A percentile compares a stretch with the other conserved stretches of the same genome.
phyloP scores from a whole-genome alignment of 352 stramenopile genomes.

The Globisporangium paddicum region DNA sequence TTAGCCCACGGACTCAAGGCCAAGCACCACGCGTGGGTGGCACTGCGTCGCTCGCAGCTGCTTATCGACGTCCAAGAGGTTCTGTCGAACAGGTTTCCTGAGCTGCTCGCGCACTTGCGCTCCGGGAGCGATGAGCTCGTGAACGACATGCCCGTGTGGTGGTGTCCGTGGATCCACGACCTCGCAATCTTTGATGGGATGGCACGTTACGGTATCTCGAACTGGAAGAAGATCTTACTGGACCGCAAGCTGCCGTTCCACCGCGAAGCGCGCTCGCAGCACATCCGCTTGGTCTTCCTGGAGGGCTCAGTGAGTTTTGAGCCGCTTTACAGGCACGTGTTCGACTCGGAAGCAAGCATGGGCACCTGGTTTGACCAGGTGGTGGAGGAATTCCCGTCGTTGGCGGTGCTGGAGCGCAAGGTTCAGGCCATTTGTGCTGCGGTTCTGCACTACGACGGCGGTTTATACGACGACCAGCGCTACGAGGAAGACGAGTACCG shows the following conservation, averaged over 20 bases:
- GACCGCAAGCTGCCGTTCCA: slow-evolving; percentile 77
- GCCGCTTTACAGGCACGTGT: slow-evolving; percentile 59
- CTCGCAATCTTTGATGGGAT: slow-evolving; percentile 75
- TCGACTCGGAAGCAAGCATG: slow-evolving; percentile 36
- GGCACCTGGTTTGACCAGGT: slow-evolving; percentile 60
- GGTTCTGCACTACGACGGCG: slow-evolving; percentile 16
- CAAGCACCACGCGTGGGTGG: slow-evolving; percentile 79
- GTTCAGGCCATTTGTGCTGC: slow-evolving; percentile 55
- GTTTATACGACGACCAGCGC: slow-evolving; percentile 2
- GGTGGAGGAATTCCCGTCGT: slow-evolving; percentile 70
- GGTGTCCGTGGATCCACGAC: slow-evolving; percentile 88
- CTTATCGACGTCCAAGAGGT: slow-evolving; percentile 67
- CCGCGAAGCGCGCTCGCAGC: slow-evolving; percentile 51
- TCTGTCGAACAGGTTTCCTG: slow-evolving; percentile 29
- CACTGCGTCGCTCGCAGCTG: slow-evolving; percentile 70
- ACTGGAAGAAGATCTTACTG: slow-evolving; percentile 63
- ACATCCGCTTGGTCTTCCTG: slow-evolving; percentile 71
- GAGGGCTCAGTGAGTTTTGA: slow-evolving; percentile 50
- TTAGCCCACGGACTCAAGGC: slow-evolving; percentile 82
- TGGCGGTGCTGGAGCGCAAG: slow-evolving; percentile 70
- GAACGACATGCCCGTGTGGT: slow-evolving; percentile 82
- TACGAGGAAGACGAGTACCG: slow-evolving; percentile 53
- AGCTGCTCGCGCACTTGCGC: slow-evolving; percentile 46
- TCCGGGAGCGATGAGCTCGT: slow-evolving; percentile 60
- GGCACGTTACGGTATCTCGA: slow-evolving; percentile 67